Base-by-base conservation (phyloP, 1,284 basidiomycete genomes). In the Testicularia cyperi region DNA sequence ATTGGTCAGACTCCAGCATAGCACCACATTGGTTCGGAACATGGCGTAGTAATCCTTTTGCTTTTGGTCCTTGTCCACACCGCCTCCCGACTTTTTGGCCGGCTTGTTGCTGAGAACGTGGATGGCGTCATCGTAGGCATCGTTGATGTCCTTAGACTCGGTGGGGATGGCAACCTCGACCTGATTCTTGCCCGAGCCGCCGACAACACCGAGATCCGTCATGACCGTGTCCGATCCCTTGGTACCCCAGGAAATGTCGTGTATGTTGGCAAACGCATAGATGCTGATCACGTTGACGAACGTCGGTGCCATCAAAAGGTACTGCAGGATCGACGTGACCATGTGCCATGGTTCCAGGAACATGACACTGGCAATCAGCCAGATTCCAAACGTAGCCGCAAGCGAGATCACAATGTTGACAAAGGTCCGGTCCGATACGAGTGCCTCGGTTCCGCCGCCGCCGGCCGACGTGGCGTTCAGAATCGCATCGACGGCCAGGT, bases 11-110 rank as follows among this genome's bases (percentile, higher is more conserved):
- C 63, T 85, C 86, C 91, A 94, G 4, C 84, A 82, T 38, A 97
- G 80, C 29, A 97, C 79, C 16, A 92, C 89, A 78, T 92, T 94
- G 13, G 91, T 95, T 51, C 91, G 80, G 57, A 95, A 88, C 70
- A 87, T 88, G 0, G 68, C 73, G 44, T 79, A 79, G 44, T 74
- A 70, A 38, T 55, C 73, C 32, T 57, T 64, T 37, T 75, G 73
- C 40, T 65, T 65, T 31, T 52, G 47, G 9, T 73, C 72, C 15
- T 44, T 43, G 28, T 75, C 72, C 2, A 65, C 52, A n/a, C 35
- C 24, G 2, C 35, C 22, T 25, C 38, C 37, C 3, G 47, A 47
- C 5, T 40, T 45, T 23, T 52, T 52, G 34, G 65, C 48, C 8
- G 70, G 40, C 19, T 70, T 70, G 21, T 53, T 64, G 30, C 62